Base-by-base conservation (phyloP, 371 early-diverging fungal species). In the Mucor piriformis region DNA sequence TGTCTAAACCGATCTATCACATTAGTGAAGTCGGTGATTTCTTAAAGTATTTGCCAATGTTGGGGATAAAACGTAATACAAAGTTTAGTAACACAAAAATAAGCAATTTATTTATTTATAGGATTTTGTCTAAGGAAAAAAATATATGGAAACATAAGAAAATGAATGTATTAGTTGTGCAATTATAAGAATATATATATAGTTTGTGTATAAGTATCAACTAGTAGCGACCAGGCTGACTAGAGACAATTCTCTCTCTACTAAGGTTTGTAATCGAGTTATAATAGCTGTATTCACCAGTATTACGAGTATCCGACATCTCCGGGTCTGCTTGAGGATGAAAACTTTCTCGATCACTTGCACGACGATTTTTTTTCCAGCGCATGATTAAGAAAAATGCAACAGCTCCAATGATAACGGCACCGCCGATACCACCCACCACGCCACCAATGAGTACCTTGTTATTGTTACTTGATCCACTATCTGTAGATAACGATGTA, bases 371-470 rank as follows among this genome's bases (percentile, higher is more conserved):
- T 51, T 32, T 50, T 25, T 38, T 63, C n/a, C 21, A 57, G 7
- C 52, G 46, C 21, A 15, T 27, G 23, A 51, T 4, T 2, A 32
- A 8, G 15, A 52, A n/a, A 13, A 57, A 52, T 12, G 32, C 52
- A 20, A 52, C 2, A 15, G 29, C 10, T 5, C 63, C 55, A 6
- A 62, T 10, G 2, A 62, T 12, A 35, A 54, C 33, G 2, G 54
- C 57, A 6, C 66, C 66, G n/a, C 61, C 53, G 18, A 53, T 35
- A 2, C 57, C 57, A 42, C 65, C 65, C 8, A 59, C 54, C 16
- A 50, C 40, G 21, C 55, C 72, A 13, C 72, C 72, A 37, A 67
- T 58, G n/a, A 72, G 63, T 0, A 65, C 59, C 35, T 67, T 65
- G 15, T 43, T 54, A 16, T 50, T 34, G 18, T 33, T 33, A 46